These are phyloP conservation scores for Exsudoporus frostii DNA, from an alignment of 768 basidiomycete genomes.

Conservation along the genomic window DNA sequence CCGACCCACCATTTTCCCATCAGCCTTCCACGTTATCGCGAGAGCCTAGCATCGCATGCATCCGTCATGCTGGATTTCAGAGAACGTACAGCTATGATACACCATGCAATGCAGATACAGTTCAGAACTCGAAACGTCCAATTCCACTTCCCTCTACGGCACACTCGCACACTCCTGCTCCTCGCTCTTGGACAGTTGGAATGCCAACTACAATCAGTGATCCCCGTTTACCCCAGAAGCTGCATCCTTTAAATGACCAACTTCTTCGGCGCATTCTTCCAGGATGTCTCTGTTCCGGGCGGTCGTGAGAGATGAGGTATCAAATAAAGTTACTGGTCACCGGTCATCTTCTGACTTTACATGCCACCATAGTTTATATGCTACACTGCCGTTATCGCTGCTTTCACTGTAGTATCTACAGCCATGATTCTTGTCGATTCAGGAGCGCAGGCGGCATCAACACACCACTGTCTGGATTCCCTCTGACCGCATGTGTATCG, in stretches of 20 bases:
- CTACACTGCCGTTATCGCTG: slow-evolving; percentile 54
- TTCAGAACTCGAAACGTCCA: background rate
- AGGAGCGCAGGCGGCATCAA: slow-evolving; percentile 44
- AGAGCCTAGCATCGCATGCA: slow-evolving; percentile 5
- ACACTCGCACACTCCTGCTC: background rate
- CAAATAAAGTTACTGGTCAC: background rate
- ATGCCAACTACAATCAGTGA: slow-evolving; percentile 16
- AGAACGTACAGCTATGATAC: background rate
- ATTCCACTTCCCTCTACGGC: slow-evolving; percentile 3
- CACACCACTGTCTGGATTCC: slow-evolving; percentile 49
- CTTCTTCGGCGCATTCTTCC: slow-evolving; percentile 29
- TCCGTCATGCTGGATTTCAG: background rate
- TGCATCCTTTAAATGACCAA: slow-evolving; percentile 7
- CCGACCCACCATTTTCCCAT: slow-evolving; percentile 33
- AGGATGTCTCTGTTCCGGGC: slow-evolving; percentile 38
- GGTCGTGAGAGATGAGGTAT: slow-evolving; percentile 65
- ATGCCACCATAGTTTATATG: slow-evolving; percentile 39
- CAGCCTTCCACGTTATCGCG: background rate
- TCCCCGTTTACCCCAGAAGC: slow-evolving; percentile 7
- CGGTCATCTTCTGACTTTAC: background rate
- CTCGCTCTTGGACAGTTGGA: slow-evolving; percentile 13
- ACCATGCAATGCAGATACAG: background rate
- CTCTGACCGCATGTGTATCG: slow-evolving; percentile 46
- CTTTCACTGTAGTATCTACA: slow-evolving; percentile 45
- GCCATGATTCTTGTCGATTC: slow-evolving; percentile 48